Evolutionary conservation across 2,329 filamentous ascomycete species (phyloP), one percentile per base, ranked within the genome.

Genomic region (Lasiodiplodia sp.): DNA sequence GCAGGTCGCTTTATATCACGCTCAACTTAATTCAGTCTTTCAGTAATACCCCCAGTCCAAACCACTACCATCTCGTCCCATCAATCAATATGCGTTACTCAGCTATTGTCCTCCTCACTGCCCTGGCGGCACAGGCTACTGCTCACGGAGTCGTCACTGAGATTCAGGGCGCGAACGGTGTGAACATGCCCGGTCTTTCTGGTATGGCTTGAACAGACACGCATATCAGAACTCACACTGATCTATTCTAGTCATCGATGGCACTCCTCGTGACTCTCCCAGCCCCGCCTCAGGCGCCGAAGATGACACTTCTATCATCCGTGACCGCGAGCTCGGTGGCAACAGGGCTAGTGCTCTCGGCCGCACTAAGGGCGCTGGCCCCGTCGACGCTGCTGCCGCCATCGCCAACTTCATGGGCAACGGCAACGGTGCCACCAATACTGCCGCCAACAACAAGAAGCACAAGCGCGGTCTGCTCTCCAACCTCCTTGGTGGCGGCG

Each of bases 221-320:
- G 14, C 18, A 21, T 12, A 37, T n/a, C 52, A 28, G 12, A 52
- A 37, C 21, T 47, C n/a, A 52, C 37, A 62, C 71, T 73, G 68
- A 76, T 68, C 65, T 66, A 21, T 28, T 34, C 64, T 73, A 84
- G 87, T 91, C 71, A 82, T 83, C 57, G 89, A 91, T 70, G 89
- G 88, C 73, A 91, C 89, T 70, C 89, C 89, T 63, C 88, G 89
- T 75, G 88, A 91, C 80, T 91, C 89, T 78, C 82, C 86, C 63
- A 82, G 81, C 73, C 87, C 89, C 72, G 71, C 77, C 56, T 91
- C 88, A 75, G 89, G 89, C 69, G 85, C 89, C n/a, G 86, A 91
- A 77, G 87, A 86, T 69, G 89, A 92, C 75, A 91, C 89, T n/a
- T 84, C 89, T 77, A 90, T 91, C 82, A 90, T 91, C 79, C 87